Evolutionary conservation across 1,284 basidiomycete species (phyloP).

Genomic region (Sanguinoderma infundibulare): DNA sequence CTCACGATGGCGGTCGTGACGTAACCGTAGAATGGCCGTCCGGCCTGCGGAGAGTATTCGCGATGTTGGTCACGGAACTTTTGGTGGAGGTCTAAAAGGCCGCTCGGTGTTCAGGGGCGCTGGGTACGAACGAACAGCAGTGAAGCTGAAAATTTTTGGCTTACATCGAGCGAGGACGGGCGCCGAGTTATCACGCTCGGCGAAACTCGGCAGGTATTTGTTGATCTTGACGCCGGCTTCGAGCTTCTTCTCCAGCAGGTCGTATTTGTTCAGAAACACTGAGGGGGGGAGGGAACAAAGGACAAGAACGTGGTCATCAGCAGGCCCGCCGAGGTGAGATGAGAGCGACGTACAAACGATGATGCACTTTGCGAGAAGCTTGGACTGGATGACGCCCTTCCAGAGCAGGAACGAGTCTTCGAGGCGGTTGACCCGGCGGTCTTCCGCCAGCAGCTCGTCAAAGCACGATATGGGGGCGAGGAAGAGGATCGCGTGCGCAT

Average conservation of each 20-base stretch:
- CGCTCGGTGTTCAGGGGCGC: no score
- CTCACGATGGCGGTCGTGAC: constrained; percentile 65
- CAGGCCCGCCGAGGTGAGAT: not conserved
- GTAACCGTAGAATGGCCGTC: constrained; percentile 58
- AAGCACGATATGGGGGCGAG: constrained; percentile 73
- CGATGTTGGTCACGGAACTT: constrained; percentile 64
- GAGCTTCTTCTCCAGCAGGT: constrained; percentile 49
- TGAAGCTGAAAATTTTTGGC: no score
- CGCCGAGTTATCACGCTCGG: constrained; percentile 62
- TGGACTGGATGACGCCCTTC: constrained; percentile 58
- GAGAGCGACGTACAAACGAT: constrained; percentile 45
- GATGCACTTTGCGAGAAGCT: constrained; percentile 57
- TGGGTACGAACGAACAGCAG: no score
- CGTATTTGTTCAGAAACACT: constrained; percentile 72
- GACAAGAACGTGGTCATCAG: not conserved
- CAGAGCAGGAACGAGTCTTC: constrained; percentile 72
- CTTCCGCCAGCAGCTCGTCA: constrained; percentile 65
- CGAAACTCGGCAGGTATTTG: constrained; percentile 55
- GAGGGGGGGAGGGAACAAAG: not conserved
- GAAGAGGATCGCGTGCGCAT: constrained; percentile 72
- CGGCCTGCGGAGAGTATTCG: constrained; percentile 47
- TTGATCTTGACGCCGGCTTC: constrained; percentile 35
- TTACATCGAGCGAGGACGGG: constrained; percentile 62
- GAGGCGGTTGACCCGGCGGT: constrained; percentile 61
- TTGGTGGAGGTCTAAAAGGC: constrained; percentile 70